Conservation (phyloP, 805 yeast genomes). For the Wickerhamomyces xylosicus region DNA sequence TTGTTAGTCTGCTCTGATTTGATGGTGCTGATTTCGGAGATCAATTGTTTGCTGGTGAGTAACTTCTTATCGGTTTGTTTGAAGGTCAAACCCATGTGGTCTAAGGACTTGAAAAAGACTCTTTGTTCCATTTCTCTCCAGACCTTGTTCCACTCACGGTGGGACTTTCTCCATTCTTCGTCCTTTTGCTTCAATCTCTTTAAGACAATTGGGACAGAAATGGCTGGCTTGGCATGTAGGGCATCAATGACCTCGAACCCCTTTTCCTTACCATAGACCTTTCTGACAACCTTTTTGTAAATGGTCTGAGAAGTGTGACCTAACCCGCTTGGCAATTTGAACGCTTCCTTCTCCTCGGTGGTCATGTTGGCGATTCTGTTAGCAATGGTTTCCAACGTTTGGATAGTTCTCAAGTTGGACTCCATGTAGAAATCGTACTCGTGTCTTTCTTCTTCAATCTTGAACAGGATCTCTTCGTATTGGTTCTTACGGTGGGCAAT, state of each 20-base stretch:
- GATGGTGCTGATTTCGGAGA: conserved; percentile 85
- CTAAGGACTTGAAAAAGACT: conserved; percentile 86
- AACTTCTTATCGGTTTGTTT: conserved; percentile 94
- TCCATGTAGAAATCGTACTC: conserved; percentile 96
- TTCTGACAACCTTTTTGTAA: conserved; percentile 86
- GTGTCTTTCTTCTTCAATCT: conserved; percentile 95
- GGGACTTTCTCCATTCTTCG: conserved; percentile 98
- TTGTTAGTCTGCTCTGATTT: conserved; percentile 87
- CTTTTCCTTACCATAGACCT: conserved; percentile 86
- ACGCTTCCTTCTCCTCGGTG: conserved; percentile 74
- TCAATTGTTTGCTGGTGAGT: conserved; percentile 78
- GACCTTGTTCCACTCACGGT: conserved; percentile 96
- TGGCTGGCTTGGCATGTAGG: conserved; percentile 87
- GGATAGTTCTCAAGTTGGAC: conserved; percentile 88
- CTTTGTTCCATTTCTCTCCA: conserved; percentile 98
- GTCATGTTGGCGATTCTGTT: conserved; percentile 90
- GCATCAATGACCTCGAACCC: conserved; percentile 97
- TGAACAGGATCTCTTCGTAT: conserved; percentile 89
- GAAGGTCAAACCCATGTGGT: conserved; percentile 91
- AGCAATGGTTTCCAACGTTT: conserved; percentile 90
- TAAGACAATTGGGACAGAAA: conserved; percentile 89
- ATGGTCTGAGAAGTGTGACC: conserved; percentile 89
- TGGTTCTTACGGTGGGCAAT: conserved; percentile 98
- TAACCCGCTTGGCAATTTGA: conserved; percentile 84
- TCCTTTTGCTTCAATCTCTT: conserved; percentile 93